Evolutionary conservation across 768 basidiomycete species (phyloP).

Genomic region (Rhizopogon rudus): DNA sequence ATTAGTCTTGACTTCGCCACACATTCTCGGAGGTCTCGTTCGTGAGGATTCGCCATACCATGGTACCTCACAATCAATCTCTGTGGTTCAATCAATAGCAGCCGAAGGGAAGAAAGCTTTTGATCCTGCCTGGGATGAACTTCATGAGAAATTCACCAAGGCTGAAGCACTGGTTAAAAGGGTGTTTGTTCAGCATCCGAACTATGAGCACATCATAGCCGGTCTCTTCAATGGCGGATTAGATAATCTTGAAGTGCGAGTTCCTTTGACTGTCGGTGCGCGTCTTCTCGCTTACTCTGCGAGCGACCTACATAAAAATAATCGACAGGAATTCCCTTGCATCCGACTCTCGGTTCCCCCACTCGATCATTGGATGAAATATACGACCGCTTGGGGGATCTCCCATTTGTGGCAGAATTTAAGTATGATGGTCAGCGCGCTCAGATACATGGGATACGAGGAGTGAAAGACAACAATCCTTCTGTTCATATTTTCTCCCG

Average conservation of each 20-base stretch:
- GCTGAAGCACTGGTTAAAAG: slow-evolving; percentile 66
- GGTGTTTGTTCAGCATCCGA: slow-evolving; percentile 76
- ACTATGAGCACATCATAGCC: slow-evolving; percentile 63
- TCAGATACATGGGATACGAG: slow-evolving; percentile 58
- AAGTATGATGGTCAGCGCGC: slow-evolving; percentile 90
- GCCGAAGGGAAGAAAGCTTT: slow-evolving; percentile 20
- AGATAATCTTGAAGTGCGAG: slow-evolving; percentile 49
- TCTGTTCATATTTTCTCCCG: slow-evolving; percentile 75
- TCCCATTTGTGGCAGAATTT: slow-evolving; percentile 80
- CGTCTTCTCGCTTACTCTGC: slow-evolving; percentile 6
- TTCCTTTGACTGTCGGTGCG: slow-evolving; percentile 69
- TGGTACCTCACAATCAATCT: slow-evolving; percentile 17
- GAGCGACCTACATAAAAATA: slow-evolving; percentile 3
- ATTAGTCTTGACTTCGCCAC: slow-evolving; percentile 54
- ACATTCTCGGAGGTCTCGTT: slow-evolving; percentile 15
- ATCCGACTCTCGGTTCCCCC: slow-evolving; percentile 84
- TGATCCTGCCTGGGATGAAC: slow-evolving; percentile 29
- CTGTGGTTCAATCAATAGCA: slow-evolving; percentile 11
- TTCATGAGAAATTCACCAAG: slow-evolving; percentile 38
- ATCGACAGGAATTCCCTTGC: slow-evolving; percentile 69
- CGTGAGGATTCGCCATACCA: slow-evolving; percentile 22
- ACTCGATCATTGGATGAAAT: slow-evolving; percentile 80
- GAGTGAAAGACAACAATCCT: slow-evolving; percentile 18
- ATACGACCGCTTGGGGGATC: slow-evolving; percentile 60
- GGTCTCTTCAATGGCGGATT: slow-evolving; percentile 61